Conservation (phyloP, 2,329 filamentous ascomycete genomes). For the Rutstroemia sp. region DNA sequence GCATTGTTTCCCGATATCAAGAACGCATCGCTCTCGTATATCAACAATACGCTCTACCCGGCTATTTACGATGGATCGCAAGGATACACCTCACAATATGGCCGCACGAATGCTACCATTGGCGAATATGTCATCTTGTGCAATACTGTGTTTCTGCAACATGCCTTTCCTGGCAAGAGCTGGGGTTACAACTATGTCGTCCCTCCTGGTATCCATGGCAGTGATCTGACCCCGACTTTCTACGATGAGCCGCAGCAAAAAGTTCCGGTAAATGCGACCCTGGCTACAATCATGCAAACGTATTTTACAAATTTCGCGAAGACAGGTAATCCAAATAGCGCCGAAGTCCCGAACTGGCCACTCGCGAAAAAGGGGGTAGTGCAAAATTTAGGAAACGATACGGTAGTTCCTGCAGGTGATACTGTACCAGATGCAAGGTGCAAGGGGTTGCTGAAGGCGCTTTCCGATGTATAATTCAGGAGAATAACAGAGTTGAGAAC, state of each 20-base stretch:
- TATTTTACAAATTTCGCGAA: conserved; percentile 31
- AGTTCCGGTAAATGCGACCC: conserved; percentile 20
- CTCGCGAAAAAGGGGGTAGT: too few species aligned
- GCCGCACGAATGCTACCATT: conserved; percentile 34
- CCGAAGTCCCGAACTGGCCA: conserved; percentile 7
- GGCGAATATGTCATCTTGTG: conserved; percentile 41
- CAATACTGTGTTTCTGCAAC: conserved; percentile 43
- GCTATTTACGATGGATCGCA: conserved; percentile 37
- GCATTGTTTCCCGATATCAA: not conserved
- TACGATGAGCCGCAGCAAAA: too few species aligned
- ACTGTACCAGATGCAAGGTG: too few species aligned
- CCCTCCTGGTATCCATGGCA: too few species aligned
- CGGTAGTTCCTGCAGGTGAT: too few species aligned
- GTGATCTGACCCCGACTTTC: too few species aligned
- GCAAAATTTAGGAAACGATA: too few species aligned
- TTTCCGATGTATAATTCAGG: too few species aligned
- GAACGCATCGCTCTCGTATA: conserved; percentile 23
- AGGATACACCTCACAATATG: conserved; percentile 38
- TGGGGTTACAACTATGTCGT: too few species aligned
- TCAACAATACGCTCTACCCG: conserved; percentile 41
- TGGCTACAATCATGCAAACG: conserved; percentile 31
- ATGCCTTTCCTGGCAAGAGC: conserved; percentile 29
- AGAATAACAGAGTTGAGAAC: too few species aligned
- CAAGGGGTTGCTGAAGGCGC: too few species aligned
- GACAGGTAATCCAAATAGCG: conserved; percentile 27